Evolutionary conservation across 2,329 filamentous ascomycete genomes (phyloP).

Genomic region (Stylonectria norvegica): DNA sequence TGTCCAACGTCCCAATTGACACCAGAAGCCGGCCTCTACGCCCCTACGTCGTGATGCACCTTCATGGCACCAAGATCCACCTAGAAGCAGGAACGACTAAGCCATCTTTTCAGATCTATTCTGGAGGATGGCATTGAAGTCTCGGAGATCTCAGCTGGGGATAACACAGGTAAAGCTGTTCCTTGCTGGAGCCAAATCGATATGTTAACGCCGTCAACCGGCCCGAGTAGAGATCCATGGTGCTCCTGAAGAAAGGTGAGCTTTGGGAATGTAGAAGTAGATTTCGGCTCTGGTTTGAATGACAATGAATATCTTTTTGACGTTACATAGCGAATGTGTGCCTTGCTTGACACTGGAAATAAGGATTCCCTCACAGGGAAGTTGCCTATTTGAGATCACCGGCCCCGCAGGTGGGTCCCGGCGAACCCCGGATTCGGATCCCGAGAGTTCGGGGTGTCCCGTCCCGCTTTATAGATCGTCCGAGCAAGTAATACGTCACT

Average conservation of each 20-base stretch:
- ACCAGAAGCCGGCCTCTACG: not conserved
- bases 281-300: not conserved
- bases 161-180: not conserved
- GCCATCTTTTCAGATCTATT: not conserved
- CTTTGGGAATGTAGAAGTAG: not conserved
- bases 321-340: too few species aligned
- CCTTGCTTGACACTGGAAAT: too few species aligned
- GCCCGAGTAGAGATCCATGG: not conserved
- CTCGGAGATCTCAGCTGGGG: not conserved
- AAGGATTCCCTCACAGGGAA: too few species aligned
- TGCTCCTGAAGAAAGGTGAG: not conserved
- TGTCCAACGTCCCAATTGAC: not conserved
- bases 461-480: too few species aligned
- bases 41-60: not conserved
- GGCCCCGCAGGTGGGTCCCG: too few species aligned
- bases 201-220: not conserved
- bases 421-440: too few species aligned
- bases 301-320: too few species aligned
- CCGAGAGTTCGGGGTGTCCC: too few species aligned
- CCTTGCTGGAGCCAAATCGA: not conserved
- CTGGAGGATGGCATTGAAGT: not conserved
- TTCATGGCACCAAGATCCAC: not conserved
- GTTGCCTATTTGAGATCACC: too few species aligned
- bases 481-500: too few species aligned
- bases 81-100: not conserved